Percentiles rank a stretch among this genome's conserved stretches.
Evolutionary conservation across 2,329 filamentous ascomycete genomes (phyloP).

Genomic region (Aspergillus fijiensis): DNA sequence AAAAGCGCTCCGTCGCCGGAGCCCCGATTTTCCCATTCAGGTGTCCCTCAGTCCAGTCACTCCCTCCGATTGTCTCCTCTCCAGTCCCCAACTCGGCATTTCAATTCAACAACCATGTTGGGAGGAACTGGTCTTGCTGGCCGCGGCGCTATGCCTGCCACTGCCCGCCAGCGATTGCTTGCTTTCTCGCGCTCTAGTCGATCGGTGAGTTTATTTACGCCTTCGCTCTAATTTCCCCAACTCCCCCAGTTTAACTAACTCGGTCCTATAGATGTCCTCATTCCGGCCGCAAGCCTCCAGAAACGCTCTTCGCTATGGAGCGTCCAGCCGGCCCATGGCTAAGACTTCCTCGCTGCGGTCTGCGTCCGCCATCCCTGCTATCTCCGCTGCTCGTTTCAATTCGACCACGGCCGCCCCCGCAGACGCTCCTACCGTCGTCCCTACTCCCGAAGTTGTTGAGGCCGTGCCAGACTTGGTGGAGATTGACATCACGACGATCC

Average conservation of each 20-base stretch:
- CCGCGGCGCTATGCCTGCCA: conserved; percentile 46
- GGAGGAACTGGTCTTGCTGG: conserved; percentile 55
- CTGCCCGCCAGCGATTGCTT: conserved; percentile 31
- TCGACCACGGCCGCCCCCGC: conserved; percentile 32
- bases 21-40: conserved; percentile 9
- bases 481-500: conserved; percentile 55
- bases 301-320: conserved; percentile 20
- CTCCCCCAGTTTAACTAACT: conserved; percentile 15
- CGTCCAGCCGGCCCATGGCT: conserved; percentile 21
- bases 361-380: conserved; percentile 21
- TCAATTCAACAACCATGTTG: conserved; percentile 49
- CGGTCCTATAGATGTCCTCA: conserved; percentile 35
- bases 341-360: conserved; percentile 25
- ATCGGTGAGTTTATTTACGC: conserved; percentile 33
- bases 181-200: conserved; percentile 31
- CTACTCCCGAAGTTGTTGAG: conserved; percentile 3
- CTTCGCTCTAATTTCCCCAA: background rate
- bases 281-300: conserved; percentile 30
- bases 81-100: conserved; percentile 7
- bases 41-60: too few species aligned
- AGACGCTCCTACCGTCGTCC: conserved; percentile 15
- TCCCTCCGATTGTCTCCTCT: conserved; percentile 5
- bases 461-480: conserved; percentile 24
- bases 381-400: conserved; percentile 39
- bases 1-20: conserved; percentile 14